Conservation (phyloP, 441 rosid species). For the Omphalea diandra region DNA sequence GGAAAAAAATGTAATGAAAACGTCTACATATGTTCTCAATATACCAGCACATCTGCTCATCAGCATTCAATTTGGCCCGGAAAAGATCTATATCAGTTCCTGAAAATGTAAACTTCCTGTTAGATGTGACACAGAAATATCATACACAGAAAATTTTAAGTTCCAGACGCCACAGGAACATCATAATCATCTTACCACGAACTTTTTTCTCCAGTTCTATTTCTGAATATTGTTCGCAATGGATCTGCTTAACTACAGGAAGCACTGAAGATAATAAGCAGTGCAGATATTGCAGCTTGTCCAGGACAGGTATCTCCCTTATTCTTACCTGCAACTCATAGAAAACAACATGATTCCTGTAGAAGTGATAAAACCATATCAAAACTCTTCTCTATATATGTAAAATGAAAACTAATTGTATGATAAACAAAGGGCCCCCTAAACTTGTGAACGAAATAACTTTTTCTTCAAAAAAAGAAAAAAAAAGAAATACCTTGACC, state of each 20-base stretch:
- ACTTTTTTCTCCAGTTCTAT: slow-evolving; percentile 79
- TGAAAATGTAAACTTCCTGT: slow-evolving; percentile 31
- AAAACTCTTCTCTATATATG: neutral
- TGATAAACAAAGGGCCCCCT: slow-evolving; percentile 1
- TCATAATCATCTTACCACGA: slow-evolving; percentile 51
- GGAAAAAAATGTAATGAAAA: neutral
- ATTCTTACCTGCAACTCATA: slow-evolving; percentile 62
- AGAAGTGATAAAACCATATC: neutral
- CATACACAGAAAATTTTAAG: neutral
- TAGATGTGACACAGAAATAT: no score
- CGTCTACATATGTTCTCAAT: slow-evolving; percentile 20
- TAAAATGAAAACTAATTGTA: neutral
- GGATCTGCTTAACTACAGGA: slow-evolving; percentile 86
- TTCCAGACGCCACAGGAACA: slow-evolving; percentile 2
- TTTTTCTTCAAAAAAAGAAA: no score
- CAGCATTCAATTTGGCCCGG: slow-evolving; percentile 84
- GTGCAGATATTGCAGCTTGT: slow-evolving; percentile 80
- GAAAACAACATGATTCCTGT: slow-evolving; percentile 25
- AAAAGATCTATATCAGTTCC: slow-evolving; percentile 75
- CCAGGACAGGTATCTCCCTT: slow-evolving; percentile 72
- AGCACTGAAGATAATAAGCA: slow-evolving; percentile 78
- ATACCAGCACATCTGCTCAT: slow-evolving; percentile 99
- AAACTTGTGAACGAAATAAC: no score
- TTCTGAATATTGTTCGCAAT: slow-evolving; percentile 77
- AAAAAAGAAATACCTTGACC: slow-evolving; percentile 68